These are phyloP conservation scores for Aspergillus flavus DNA, from an alignment of 2,329 filamentous ascomycete species.

Conservation along the genomic window DNA sequence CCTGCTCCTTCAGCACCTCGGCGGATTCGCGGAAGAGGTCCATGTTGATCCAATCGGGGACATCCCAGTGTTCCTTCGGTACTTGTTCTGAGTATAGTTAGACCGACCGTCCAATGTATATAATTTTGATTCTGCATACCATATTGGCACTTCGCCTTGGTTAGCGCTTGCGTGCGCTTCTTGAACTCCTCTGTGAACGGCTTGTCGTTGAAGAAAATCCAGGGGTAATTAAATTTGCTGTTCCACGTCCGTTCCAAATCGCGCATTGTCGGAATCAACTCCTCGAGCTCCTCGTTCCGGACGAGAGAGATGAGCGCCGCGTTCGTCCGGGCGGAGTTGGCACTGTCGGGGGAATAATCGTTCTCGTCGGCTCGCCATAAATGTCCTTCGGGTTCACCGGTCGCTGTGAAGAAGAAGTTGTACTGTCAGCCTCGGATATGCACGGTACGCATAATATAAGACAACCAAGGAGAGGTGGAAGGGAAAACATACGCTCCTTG, in stretches of 20 bases:
- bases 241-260: conserved; percentile 97
- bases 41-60: conserved; percentile 88
- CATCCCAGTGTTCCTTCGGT: conserved; percentile 92
- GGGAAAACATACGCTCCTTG: conserved; percentile 70
- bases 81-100: conserved; percentile 68
- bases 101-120: conserved; percentile 18
- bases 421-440: conserved; percentile 7
- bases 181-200: conserved; percentile 95
- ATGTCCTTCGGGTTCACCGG: conserved; percentile 77
- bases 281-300: conserved; percentile 83
- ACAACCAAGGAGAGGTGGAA: not conserved
- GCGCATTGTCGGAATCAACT: conserved; percentile 83
- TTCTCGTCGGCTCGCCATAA: conserved; percentile 72
- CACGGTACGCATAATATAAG: not conserved
- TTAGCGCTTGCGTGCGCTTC: conserved; percentile 73
- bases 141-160: conserved; percentile 85
- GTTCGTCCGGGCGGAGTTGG: conserved; percentile 81
- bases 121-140: conserved; percentile 53
- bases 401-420: conserved; percentile 57
- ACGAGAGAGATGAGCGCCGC: conserved; percentile 91
- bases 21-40: conserved; percentile 85
- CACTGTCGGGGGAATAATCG: conserved; percentile 75
- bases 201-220: conserved; percentile 98
- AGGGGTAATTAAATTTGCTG: conserved; percentile 98
- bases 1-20: conserved; percentile 76